Evolutionary conservation across 1,139 yeast genomes (phyloP).

Genomic region (Pichia cactophila): DNA sequence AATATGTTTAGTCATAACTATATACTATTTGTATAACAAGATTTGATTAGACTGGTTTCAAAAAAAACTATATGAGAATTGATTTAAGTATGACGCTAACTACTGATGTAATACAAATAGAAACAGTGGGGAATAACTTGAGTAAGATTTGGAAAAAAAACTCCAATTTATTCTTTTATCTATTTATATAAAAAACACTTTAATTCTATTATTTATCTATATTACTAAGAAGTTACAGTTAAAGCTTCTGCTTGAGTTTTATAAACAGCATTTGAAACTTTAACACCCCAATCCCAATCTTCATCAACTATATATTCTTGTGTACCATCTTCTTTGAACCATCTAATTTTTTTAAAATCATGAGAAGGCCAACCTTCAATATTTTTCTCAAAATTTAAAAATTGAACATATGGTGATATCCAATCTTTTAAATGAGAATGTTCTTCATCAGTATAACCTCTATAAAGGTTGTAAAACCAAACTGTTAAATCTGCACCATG

Average conservation of each 20-base stretch:
- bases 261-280: constrained; percentile 26
- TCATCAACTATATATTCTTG: constrained; percentile 24
- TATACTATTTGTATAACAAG: too few species aligned
- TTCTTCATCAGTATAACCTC: constrained; percentile 27
- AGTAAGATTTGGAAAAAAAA: too few species aligned
- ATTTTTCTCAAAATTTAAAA: constrained; percentile 20
- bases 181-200: too few species aligned
- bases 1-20: too few species aligned
- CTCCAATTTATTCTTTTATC: too few species aligned
- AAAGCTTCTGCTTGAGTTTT: constrained; percentile 13
- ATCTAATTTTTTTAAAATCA: constrained; percentile 21
- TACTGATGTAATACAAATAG: too few species aligned
- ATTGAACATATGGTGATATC: constrained; percentile 27
- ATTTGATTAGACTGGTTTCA: too few species aligned
- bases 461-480: constrained; percentile 28
- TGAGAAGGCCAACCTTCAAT: constrained; percentile 26
- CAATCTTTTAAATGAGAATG: constrained; percentile 20
- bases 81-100: too few species aligned
- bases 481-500: constrained; percentile 30
- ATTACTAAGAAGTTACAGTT: too few species aligned
- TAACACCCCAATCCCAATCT: constrained; percentile 32
- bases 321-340: constrained; percentile 26
- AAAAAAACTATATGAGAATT: too few species aligned
- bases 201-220: too few species aligned
- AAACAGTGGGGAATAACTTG: too few species aligned